Conservation (phyloP, 176 grass and related monocot species). For the Secale cereale region DNA sequence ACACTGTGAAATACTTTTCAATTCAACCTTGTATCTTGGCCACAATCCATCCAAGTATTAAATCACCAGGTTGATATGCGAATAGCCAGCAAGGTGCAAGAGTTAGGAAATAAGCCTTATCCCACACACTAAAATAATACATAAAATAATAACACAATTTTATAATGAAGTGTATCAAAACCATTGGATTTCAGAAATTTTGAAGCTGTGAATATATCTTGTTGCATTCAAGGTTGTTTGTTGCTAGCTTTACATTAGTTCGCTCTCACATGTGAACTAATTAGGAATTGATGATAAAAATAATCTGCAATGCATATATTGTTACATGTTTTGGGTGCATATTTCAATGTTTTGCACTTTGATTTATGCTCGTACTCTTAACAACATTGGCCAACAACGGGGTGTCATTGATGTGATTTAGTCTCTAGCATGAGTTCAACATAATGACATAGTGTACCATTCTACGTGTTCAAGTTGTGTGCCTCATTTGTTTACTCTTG, state of each 20-base stretch:
- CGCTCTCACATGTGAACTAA: not conserved
- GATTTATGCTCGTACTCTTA: not conserved
- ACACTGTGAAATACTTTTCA: slow-evolving; percentile 64
- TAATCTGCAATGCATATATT: not conserved
- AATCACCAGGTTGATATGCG: not conserved
- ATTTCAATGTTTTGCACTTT: not conserved
- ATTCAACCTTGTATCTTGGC: slow-evolving; percentile 59
- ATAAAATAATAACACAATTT: not conserved
- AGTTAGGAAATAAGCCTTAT: not conserved
- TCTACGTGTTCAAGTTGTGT: not conserved
- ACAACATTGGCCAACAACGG: not conserved
- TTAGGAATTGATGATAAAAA: not conserved
- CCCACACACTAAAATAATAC: not conserved
- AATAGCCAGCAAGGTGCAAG: not conserved
- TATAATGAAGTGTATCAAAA: not conserved
- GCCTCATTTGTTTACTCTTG: not conserved
- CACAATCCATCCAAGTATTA: slow-evolving; percentile 22
- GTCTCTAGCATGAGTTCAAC: not conserved
- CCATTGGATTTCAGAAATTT: not conserved
- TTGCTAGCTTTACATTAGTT: not conserved
- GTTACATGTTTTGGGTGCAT: not conserved
- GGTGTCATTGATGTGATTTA: not conserved
- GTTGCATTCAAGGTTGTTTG: not conserved
- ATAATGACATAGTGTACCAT: not conserved
- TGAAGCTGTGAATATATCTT: not conserved